Evolutionary conservation across 139 green algal genomes (phyloP), one percentile per base, ranked within the genome.

Genomic region (Chlorella sp.): DNA sequence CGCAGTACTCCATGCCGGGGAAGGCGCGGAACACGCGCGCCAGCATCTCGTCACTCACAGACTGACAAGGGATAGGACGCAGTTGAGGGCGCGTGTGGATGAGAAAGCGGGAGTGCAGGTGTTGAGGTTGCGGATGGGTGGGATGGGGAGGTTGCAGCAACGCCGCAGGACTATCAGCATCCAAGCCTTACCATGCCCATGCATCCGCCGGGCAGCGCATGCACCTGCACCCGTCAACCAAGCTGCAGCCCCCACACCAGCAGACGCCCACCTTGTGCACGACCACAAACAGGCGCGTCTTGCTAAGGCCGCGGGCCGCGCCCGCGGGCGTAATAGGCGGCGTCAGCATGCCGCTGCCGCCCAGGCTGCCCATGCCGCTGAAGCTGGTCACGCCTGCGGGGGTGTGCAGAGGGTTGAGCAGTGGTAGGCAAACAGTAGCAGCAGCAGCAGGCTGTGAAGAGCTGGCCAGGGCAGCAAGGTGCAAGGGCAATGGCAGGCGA

Each of bases 1-100:
- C 94, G 70, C 92, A 95, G 90, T 97, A 98, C 90, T 98, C 94
- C 92, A 97, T 95, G 72, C 95, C 95, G 1, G 92, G 89, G 79
- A 93, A 96, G 65, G 86, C 77, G 16, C 93, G 81, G 91, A 98
- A 98, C 56, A 98, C 85, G 58, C 88, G 84, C 24, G 87, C 81
- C 74, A 98, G 83, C 75, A 91, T 81, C 11, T 97, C 95, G 70
- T 97, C 94, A 17, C 73, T 90, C 40, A 95, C 93, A 68, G 88
- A 89, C 93, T 95, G 89, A 85, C 36, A 0, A 54, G 0, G 43
- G 30, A 32, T 1, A 4, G 19, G 44, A 34, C 17, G 70, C 6
- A 58, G n/a, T n/a, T n/a, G 70, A 60, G 36, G 24, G 70, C 4
- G 28, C 3, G 34, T 51, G 69, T 1, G 81, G 20, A 2, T 38